Conservation (phyloP, 768 basidiomycete species). For the Hypholoma sublateritium region DNA sequence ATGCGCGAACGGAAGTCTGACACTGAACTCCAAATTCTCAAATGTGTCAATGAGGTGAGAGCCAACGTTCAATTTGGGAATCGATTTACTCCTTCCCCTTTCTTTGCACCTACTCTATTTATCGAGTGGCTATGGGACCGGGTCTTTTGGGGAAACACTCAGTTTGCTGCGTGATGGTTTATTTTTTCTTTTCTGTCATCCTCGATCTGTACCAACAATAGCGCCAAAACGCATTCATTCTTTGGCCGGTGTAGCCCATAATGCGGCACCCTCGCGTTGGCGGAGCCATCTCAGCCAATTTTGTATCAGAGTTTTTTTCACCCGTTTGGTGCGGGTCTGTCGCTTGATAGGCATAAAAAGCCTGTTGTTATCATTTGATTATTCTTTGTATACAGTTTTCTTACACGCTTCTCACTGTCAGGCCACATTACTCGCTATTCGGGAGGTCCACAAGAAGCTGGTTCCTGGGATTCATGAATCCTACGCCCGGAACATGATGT, state of each 20-base stretch:
- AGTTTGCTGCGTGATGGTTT: neutral
- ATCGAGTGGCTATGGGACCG: neutral
- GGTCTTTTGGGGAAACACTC: neutral
- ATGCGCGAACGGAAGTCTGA: slow-evolving; percentile 75
- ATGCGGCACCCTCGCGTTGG: neutral
- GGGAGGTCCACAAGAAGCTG: slow-evolving; percentile 59
- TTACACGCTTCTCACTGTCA: slow-evolving; percentile 28
- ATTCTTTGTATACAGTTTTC: slow-evolving; percentile 4
- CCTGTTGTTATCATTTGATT: neutral
- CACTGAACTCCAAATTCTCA: slow-evolving; percentile 69
- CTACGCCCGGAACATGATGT: slow-evolving; percentile 58
- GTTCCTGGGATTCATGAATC: slow-evolving; percentile 78
- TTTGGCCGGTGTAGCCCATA: neutral
- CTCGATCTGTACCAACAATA: slow-evolving; percentile 3
- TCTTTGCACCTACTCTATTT: neutral
- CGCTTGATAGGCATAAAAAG: neutral
- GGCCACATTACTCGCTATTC: slow-evolving; percentile 79
- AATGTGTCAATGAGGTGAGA: slow-evolving; percentile 76
- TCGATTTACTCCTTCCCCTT: neutral
- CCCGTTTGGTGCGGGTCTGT: neutral
- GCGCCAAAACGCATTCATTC: neutral
- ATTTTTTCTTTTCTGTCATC: neutral
- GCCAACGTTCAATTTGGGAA: neutral
- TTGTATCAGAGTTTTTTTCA: neutral
- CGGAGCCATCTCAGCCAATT: neutral